phyloP scores from a whole-genome alignment of 352 stramenopile species.

The Globisporangium nunn region DNA sequence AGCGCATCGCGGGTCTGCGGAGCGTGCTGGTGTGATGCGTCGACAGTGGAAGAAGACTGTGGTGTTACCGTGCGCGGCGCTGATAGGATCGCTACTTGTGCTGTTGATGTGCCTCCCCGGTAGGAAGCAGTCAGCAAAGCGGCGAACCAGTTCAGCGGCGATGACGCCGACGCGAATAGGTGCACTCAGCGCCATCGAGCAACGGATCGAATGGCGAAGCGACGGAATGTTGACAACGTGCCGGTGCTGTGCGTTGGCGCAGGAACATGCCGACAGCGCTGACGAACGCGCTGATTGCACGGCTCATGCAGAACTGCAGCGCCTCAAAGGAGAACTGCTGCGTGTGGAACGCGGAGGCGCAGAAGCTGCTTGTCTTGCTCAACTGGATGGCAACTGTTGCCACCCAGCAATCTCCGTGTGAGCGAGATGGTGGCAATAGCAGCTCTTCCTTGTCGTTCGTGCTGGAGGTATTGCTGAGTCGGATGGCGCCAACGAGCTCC shows the following conservation, averaged over 20 bases:
- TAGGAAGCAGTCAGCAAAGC: background rate
- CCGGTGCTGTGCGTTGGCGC: background rate
- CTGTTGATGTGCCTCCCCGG: background rate
- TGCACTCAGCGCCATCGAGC: background rate
- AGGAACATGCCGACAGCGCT: conserved; percentile 46
- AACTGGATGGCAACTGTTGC: conserved; percentile 33
- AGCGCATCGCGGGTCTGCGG: conserved; percentile 46
- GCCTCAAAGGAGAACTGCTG: conserved; percentile 47
- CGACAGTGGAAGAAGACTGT: background rate
- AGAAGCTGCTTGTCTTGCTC: conserved; percentile 45
- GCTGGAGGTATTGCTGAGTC: conserved; percentile 26
- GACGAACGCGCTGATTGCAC: conserved; percentile 28
- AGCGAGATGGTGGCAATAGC: background rate
- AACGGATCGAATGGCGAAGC: background rate
- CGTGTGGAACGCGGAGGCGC: conserved; percentile 37
- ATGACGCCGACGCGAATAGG: background rate
- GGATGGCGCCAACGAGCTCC: conserved; percentile 11
- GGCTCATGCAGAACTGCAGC: conserved; percentile 31
- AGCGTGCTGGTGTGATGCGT: conserved; percentile 18
- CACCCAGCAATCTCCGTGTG: background rate
- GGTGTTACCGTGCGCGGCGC: no score
- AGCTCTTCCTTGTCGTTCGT: conserved; percentile 13
- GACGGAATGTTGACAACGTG: background rate
- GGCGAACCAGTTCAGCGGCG: background rate
- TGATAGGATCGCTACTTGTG: background rate